Base-by-base conservation (phyloP, 202 grass and related monocot species). In the Zizania palustris region DNA sequence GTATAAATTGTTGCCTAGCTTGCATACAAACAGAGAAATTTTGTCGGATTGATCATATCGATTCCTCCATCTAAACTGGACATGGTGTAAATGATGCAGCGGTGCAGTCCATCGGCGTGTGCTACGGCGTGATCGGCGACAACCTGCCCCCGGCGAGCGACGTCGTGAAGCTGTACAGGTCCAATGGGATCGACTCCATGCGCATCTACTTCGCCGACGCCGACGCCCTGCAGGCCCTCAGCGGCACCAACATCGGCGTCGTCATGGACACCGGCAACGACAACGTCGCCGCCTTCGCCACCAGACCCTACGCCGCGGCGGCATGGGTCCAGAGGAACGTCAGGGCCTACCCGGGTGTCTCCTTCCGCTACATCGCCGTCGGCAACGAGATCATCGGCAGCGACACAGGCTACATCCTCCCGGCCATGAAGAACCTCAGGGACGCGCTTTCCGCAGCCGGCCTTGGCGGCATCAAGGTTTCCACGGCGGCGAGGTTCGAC, bases 291-390 rank as follows among this genome's bases (percentile, higher is more conserved):
- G 11, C 6, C 18, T 10, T 86, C 14, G 78, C 84, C 14, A 18
- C 58, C 62, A 14, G 7, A 28, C 1, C 59, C 5, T 49, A 77
- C 12, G 57, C 45, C 7, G 87, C 60, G 4, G 42, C 60, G 10
- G 28, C 60, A 3, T 89, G 72, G 82, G 78, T 89, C 60, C 20
- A 65, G 37, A 28, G 53, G 35, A 82, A 89, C 60, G 60, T 89
- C 3, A 3, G 21, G n/a, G 6, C 87, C 63, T 79, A 69, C 54
- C 46, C 65, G 3, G 71, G 13, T 16, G 82, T 89, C 44, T 56
- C 60, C n/a, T 74, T 89, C 67, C 45, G 57, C 13, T 90, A 90
- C 43, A 78, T 90, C 48, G 79, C 74, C n/a, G 48, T 86, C 43
- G 88, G 88, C 44, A 90, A 90, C 19, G 83, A 90, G 79, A 56